phyloP scores from a whole-genome alignment of 179 eudicot genomes.

The Spergularia azorica region DNA sequence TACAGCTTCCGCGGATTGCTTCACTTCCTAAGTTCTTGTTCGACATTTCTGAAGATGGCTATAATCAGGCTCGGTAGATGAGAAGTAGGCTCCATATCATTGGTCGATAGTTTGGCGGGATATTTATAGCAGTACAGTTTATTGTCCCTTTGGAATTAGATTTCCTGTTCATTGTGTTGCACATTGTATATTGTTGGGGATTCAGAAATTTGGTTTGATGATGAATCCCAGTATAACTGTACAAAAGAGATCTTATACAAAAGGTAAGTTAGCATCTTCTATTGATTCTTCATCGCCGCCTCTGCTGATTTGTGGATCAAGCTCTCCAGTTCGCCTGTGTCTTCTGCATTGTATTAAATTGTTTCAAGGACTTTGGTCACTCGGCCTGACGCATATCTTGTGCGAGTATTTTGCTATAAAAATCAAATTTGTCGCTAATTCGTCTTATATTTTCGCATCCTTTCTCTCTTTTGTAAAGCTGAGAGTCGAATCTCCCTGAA shows the following conservation, averaged over 20 bases:
- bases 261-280: conserved; percentile 11
- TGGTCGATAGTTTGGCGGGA: background rate
- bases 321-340: background rate
- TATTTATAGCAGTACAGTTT: conserved; percentile 7
- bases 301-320: background rate
- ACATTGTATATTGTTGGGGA: conserved; percentile 28
- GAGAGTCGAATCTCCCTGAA: too few relatives aligned
- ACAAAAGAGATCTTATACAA: conserved; percentile 26
- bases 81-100: background rate
- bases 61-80: conserved; percentile 34
- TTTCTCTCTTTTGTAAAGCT: too few relatives aligned
- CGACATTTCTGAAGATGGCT: conserved; percentile 48
- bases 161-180: conserved; percentile 14
- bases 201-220: conserved; percentile 47
- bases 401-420: too few relatives aligned
- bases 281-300: background rate
- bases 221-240: conserved; percentile 39
- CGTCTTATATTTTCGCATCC: too few relatives aligned
- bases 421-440: too few relatives aligned
- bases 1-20: conserved; percentile 47
- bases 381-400: too few relatives aligned
- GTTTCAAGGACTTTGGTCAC: background rate
- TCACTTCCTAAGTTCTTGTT: conserved; percentile 53
- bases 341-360: background rate
- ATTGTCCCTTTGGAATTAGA: conserved; percentile 13